These are phyloP conservation scores for Cyclotella cryptica DNA, from an alignment of 108 stramenopile species.

Conservation along the genomic window DNA sequence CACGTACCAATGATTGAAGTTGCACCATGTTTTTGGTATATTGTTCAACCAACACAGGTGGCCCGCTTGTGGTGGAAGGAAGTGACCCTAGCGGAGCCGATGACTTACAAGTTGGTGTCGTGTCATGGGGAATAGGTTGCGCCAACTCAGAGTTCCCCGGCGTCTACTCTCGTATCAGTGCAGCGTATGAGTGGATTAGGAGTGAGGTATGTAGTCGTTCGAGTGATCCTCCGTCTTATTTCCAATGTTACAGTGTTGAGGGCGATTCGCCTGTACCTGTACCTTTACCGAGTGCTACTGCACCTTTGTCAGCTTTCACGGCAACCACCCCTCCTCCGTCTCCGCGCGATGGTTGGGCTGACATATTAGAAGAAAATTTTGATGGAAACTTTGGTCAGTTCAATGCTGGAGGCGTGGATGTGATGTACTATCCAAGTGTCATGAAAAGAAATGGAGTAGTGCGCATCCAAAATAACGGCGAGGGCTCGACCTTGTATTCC, in stretches of 20 bases:
- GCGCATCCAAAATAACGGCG: conserved; percentile 13
- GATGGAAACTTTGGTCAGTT: conserved; percentile 2
- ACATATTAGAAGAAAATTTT: conserved; percentile 13
- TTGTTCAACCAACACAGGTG: not conserved
- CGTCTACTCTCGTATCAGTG: conserved; percentile 43
- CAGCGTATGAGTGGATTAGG: conserved; percentile 43
- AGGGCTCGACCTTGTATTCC: not conserved
- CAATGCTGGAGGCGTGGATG: not conserved
- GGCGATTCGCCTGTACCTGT: not conserved
- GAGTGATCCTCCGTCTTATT: conserved; percentile 17
- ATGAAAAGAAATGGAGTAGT: conserved; percentile 4
- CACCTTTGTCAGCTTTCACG: not conserved
- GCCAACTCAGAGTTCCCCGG: conserved; percentile 29
- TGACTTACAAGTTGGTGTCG: conserved; percentile 34
- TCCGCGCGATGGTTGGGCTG: not conserved
- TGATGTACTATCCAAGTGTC: not conserved
- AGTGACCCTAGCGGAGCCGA: not conserved
- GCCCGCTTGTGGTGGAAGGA: conserved; percentile 21
- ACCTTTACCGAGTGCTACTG: not conserved
- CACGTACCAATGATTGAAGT: no score
- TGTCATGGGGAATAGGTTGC: conserved; percentile 50
- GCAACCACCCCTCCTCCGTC: no score
- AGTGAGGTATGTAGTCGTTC: conserved; percentile 17
- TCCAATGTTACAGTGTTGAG: conserved; percentile 12
- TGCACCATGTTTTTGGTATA: not conserved